Base-by-base conservation (phyloP, 371 early-diverging fungal genomes). In the Apophysomyces variabilis region DNA sequence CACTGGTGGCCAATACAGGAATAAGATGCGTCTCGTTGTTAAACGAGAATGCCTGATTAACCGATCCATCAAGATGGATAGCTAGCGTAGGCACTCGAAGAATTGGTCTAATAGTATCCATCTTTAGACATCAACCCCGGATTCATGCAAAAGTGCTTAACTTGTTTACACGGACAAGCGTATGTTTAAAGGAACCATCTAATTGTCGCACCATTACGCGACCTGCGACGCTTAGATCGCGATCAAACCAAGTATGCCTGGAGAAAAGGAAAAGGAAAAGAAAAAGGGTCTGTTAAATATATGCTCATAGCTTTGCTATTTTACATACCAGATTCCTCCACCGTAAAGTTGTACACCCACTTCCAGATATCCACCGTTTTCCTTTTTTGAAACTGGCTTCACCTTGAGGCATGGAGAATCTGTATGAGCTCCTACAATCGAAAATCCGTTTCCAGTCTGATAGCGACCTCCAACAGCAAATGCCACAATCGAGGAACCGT, bases 341-440 rank as follows among this genome's bases (percentile, higher is more conserved):
- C 96, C 96, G 71, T 96, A 95, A 60, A 84, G 63, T 76, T 92
- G 88, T 66, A 93, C 90, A 74, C 96, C 94, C 58, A 94, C 91
- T 74, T 95, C 93, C 46, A 91, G 77, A 78, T 93, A 96, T 2
- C 93, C 94, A n/a, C 66, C 68, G 41, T 85, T 85, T 57, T 88
- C 85, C 76, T 90, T 93, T 76, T 90, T 91, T 16, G 94, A 93
- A 26, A 92, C 84, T 8, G 97, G 97, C 78, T 96, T 97, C 59
- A 73, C 90, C 88, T 96, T 96, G 59, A 97, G 78, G 75, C 96
- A 96, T 14, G 99, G 99, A 32, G 93, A 92, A 75, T 98, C 99
- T 13, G 95, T 95, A 74, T 98, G 99, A 1, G 99, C 96, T n/a
- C 92, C 99, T 14, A 96, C 86, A 32, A 96, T 91, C 16, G 90